Percentiles rank a stretch among this genome's conserved stretches.
These are phyloP conservation scores for Fusarium palustre DNA, from an alignment of 2,329 filamentous ascomycete genomes.

Conservation along the genomic window DNA sequence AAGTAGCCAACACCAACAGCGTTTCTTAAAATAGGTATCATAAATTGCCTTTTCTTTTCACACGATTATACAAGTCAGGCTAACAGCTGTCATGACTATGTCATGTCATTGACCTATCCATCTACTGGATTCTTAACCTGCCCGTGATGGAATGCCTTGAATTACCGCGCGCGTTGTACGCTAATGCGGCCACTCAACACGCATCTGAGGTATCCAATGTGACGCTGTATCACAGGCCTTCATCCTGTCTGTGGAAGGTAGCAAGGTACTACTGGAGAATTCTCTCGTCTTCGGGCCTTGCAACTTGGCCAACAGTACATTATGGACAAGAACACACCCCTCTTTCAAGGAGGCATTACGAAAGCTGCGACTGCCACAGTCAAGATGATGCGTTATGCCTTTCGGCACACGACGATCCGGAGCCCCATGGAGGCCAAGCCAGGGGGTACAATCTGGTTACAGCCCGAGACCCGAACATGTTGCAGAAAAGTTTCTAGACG, in stretches of 20 bases:
- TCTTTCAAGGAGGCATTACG: slow-evolving; percentile 16
- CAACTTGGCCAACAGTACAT: slow-evolving; percentile 7
- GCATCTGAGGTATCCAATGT: slow-evolving; percentile 13
- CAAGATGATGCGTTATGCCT: slow-evolving; percentile 34
- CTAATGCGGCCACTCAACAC: slow-evolving; percentile 48
- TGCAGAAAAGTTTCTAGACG: slow-evolving; percentile 37
- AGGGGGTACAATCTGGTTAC: slow-evolving; percentile 39
- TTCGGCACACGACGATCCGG: slow-evolving; percentile 40
- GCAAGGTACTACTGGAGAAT: slow-evolving; percentile 2
- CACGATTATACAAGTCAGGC: not conserved
- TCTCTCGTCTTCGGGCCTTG: slow-evolving; percentile 9
- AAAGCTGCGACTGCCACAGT: slow-evolving; percentile 21
- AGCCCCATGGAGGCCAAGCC: slow-evolving; percentile 26
- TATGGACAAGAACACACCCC: slow-evolving; percentile 19
- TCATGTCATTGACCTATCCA: not conserved
- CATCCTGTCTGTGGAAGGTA: slow-evolving; percentile 16
- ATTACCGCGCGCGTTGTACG: slow-evolving; percentile 34
- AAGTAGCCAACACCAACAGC: slow-evolving; percentile 19
- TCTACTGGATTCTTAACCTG: slow-evolving; percentile 22
- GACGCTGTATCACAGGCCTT: slow-evolving; percentile 10
- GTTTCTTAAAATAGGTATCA: not conserved
- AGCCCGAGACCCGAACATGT: slow-evolving; percentile 24
- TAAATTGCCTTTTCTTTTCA: slow-evolving; percentile 1
- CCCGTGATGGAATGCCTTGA: slow-evolving; percentile 35
- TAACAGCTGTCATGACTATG: not conserved